These are phyloP conservation scores for Gloeostereum incarnatum DNA, from an alignment of 768 basidiomycete species.

Conservation along the genomic window DNA sequence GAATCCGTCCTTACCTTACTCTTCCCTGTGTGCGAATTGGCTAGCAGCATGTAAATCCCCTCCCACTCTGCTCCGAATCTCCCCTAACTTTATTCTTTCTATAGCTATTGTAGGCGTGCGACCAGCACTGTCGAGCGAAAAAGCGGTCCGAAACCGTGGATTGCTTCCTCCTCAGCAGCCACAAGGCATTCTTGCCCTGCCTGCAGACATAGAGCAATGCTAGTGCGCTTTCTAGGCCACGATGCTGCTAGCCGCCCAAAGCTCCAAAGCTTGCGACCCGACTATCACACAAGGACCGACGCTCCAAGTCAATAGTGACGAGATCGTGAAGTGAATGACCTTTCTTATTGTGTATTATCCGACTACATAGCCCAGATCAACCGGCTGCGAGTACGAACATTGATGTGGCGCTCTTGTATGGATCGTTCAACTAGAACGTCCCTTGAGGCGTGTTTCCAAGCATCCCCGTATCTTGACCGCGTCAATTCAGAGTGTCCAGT, in stretches of 20 bases:
- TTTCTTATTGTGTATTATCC: slow-evolving; percentile 75
- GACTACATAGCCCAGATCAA: slow-evolving; percentile 64
- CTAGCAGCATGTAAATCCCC: slow-evolving; percentile 66
- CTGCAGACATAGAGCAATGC: slow-evolving; percentile 58
- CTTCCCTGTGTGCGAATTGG: slow-evolving; percentile 48
- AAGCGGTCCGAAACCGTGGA: slow-evolving; percentile 70
- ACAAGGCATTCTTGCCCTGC: slow-evolving; percentile 49
- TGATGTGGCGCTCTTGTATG: slow-evolving; percentile 12
- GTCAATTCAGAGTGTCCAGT: slow-evolving; percentile 59
- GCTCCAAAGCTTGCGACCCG: slow-evolving; percentile 81
- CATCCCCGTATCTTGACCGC: slow-evolving; percentile 53
- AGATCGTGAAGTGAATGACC: slow-evolving; percentile 64
- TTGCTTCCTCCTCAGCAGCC: slow-evolving; percentile 72
- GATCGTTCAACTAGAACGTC: slow-evolving; percentile 3
- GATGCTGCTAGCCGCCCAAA: slow-evolving; percentile 78
- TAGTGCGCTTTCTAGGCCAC: slow-evolving; percentile 64
- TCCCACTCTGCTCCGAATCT: slow-evolving; percentile 10
- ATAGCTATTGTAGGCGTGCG: slow-evolving; percentile 79
- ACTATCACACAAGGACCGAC: slow-evolving; percentile 71
- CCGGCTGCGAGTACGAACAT: slow-evolving; percentile 52
- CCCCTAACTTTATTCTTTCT: too few species aligned
- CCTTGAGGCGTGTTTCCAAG: slow-evolving; percentile 42
- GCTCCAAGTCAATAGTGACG: slow-evolving; percentile 48
- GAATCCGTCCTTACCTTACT: slow-evolving; percentile 13
- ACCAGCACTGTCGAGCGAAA: slow-evolving; percentile 67